Conservation (phyloP, 768 basidiomycete genomes). For the Hypsizygus marmoreus region DNA sequence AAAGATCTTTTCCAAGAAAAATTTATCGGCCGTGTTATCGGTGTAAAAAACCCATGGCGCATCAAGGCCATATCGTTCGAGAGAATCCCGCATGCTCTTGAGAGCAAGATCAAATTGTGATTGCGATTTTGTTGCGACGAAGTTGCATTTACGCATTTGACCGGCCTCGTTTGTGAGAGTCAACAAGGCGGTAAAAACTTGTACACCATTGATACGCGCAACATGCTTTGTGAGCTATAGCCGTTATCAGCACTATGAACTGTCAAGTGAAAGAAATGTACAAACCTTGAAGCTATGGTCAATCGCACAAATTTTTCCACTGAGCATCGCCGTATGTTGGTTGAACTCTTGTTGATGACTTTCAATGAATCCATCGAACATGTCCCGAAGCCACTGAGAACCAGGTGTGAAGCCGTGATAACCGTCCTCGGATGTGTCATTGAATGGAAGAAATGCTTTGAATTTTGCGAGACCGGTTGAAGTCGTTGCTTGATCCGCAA, state of each 20-base stretch:
- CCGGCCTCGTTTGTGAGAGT: constrained; percentile 29
- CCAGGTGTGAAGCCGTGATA: constrained; percentile 24
- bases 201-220: constrained; percentile 24
- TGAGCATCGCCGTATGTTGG: constrained; percentile 27
- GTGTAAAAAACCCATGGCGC: constrained; percentile 28
- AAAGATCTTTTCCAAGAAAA: constrained; percentile 11
- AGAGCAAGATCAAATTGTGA: constrained; percentile 29
- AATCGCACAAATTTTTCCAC: constrained; percentile 15
- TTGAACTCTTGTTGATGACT: constrained; percentile 17
- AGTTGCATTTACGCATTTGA: constrained; percentile 21
- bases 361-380: constrained; percentile 28
- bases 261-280: background rate
- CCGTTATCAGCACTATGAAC: background rate
- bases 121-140: constrained; percentile 34
- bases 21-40: constrained; percentile 31
- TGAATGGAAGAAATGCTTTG: constrained; percentile 2
- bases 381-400: constrained; percentile 17
- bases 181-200: constrained; percentile 25
- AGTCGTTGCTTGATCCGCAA: background rate
- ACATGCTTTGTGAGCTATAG: constrained; percentile 28
- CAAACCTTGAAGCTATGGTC: constrained; percentile 30
- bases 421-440: constrained; percentile 11
- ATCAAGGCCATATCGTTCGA: constrained; percentile 27
- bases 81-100: constrained; percentile 19
- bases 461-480: background rate